Conservation (phyloP, 1,139 yeast species). For the Kurtzmaniella quercitrusa region DNA sequence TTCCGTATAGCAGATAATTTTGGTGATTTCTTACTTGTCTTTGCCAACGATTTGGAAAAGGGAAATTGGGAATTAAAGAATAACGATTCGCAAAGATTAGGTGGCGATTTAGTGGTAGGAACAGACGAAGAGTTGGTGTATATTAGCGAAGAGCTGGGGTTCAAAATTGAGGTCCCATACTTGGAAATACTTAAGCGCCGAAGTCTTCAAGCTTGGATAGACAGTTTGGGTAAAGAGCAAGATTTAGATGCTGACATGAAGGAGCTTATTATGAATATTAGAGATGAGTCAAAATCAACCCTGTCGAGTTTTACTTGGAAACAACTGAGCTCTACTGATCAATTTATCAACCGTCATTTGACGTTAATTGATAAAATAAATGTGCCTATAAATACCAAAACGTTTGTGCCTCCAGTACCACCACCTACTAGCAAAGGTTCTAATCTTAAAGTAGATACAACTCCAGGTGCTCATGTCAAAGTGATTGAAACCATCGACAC, state of each 20-base stretch:
- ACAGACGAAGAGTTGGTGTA: constrained; percentile 69
- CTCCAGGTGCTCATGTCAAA: neutral
- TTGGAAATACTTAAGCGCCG: constrained; percentile 54
- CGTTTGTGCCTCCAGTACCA: neutral
- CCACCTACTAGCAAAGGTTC: neutral
- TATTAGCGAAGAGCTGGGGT: constrained; percentile 41
- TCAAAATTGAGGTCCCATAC: constrained; percentile 52
- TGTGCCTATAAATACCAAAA: constrained; percentile 3
- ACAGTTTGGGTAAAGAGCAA: constrained; percentile 17
- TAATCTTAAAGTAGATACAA: neutral
- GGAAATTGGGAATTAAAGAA: constrained; percentile 70
- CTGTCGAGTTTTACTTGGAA: constrained; percentile 3
- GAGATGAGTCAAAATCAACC: constrained; percentile 10
- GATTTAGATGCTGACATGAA: constrained; percentile 14
- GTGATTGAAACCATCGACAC: constrained; percentile 4
- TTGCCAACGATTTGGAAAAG: constrained; percentile 79
- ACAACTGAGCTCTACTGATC: constrained; percentile 21
- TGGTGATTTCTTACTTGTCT: constrained; percentile 76
- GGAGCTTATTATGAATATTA: constrained; percentile 20
- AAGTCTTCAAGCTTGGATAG: constrained; percentile 29
- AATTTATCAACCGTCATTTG: constrained; percentile 25
- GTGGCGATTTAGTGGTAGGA: constrained; percentile 55
- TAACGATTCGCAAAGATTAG: constrained; percentile 18
- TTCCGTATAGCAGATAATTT: constrained; percentile 75
- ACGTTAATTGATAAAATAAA: constrained; percentile 7